A percentile compares a stretch with the other conserved stretches of the same genome.
phyloP scores from a whole-genome alignment of 768 basidiomycete genomes.

The Neoboletus magnificus region DNA sequence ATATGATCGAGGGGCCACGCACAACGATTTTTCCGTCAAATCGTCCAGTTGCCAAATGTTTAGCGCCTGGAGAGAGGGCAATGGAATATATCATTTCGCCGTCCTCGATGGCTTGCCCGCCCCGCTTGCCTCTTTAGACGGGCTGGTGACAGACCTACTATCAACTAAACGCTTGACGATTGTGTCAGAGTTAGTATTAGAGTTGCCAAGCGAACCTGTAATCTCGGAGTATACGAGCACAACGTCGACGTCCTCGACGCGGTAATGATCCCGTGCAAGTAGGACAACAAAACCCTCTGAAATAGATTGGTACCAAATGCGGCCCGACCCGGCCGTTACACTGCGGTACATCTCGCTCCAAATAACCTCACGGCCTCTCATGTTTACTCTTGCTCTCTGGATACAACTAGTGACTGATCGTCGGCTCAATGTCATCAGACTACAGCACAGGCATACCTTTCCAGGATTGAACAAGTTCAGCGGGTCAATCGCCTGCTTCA shows the following conservation, averaged over 20 bases:
- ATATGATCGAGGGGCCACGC: no score
- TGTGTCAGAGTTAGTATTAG: no score
- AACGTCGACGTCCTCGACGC: not conserved
- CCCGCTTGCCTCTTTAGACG: no score
- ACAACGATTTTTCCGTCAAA: no score
- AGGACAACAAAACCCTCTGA: not conserved
- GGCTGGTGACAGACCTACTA: no score
- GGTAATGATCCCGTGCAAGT: not conserved
- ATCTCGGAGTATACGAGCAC: not conserved
- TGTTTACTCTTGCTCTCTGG: conserved; percentile 6
- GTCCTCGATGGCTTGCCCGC: no score
- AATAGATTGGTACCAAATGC: not conserved
- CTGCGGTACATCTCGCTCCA: not conserved
- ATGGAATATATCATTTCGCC: no score
- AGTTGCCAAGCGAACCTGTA: not conserved
- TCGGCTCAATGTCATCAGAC: not conserved
- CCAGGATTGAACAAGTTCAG: conserved; percentile 83
- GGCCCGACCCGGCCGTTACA: not conserved
- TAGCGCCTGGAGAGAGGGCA: no score
- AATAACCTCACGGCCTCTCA: not conserved
- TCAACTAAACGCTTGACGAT: no score
- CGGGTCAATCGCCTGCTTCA: conserved; percentile 81
- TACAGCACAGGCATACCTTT: conserved; percentile 41
- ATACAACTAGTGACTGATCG: conserved; percentile 13
- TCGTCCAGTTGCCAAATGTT: no score